Conservation (phyloP, 78 protist species). For the Dictyostelium intermedium region DNA sequence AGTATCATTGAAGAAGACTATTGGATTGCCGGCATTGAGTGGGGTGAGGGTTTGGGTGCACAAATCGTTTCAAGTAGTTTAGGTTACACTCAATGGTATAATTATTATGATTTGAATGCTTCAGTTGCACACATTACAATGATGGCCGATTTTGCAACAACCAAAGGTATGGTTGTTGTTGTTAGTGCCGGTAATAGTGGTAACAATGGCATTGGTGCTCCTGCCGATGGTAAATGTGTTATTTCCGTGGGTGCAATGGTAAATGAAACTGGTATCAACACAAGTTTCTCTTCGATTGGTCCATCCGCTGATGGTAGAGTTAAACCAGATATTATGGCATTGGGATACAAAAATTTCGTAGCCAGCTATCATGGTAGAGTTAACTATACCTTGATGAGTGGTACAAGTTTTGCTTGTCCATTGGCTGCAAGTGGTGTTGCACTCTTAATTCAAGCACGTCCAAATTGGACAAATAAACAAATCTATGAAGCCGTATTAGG, state of each 20-base stretch:
- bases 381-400: constrained; percentile 45
- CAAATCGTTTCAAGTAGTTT: constrained; percentile 27
- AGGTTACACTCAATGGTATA: constrained; percentile 80
- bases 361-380: not conserved
- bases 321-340: constrained; percentile 70
- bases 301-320: constrained; percentile 77
- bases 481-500: constrained; percentile 36
- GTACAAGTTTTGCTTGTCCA: constrained; percentile 78
- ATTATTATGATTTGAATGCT: constrained; percentile 31
- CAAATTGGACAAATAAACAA: constrained; percentile 46
- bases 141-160: constrained; percentile 55
- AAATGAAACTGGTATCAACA: not conserved
- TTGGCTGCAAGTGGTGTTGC: constrained; percentile 73
- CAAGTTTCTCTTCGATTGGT: constrained; percentile 54
- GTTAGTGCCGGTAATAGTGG: constrained; percentile 69
- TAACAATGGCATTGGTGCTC: constrained; percentile 55
- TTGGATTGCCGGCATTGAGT: constrained; percentile 64
- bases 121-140: constrained; percentile 2
- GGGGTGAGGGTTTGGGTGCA: constrained; percentile 76
- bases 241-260: constrained; percentile 60
- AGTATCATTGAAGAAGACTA: constrained; percentile 53
- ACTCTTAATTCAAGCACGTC: constrained; percentile 49
- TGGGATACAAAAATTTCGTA: constrained; percentile 45
- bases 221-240: constrained; percentile 66
- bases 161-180: constrained; percentile 69